phyloP scores from a whole-genome alignment of 108 stramenopile genomes.

The Thalassiosira profunda region DNA sequence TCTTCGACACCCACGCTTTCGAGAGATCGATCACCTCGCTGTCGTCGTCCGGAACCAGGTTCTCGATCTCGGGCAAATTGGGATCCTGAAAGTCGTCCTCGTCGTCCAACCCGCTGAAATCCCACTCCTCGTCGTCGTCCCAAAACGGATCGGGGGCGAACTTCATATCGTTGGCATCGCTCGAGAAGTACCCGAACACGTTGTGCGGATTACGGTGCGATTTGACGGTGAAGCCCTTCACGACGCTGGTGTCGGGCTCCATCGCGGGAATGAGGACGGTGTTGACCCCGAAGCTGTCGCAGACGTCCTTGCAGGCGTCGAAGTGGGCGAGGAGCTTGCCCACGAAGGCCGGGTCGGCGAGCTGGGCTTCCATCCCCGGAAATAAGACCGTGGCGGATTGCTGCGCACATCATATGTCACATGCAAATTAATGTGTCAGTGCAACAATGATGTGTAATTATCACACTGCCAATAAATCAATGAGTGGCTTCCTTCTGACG shows the following conservation, averaged over 20 bases:
- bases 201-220: slow-evolving; percentile 66
- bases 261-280: slow-evolving; percentile 71
- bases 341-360: slow-evolving; percentile 54
- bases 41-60: slow-evolving; percentile 74
- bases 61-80: slow-evolving; percentile 60
- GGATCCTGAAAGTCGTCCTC: slow-evolving; percentile 29
- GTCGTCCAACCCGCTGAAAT: slow-evolving; percentile 64
- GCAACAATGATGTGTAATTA: background rate
- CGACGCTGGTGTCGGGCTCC: slow-evolving; percentile 1
- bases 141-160: slow-evolving; percentile 90
- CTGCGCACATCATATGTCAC: no score
- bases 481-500: slow-evolving; percentile 1
- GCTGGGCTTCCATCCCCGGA: slow-evolving; percentile 66
- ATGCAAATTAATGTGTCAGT: no score
- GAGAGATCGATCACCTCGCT: slow-evolving; percentile 57
- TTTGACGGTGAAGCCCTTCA: slow-evolving; percentile 76
- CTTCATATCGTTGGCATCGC: slow-evolving; percentile 42
- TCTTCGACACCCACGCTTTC: slow-evolving; percentile 79
- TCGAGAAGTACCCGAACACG: slow-evolving; percentile 19
- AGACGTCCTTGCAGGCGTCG: slow-evolving; percentile 90
- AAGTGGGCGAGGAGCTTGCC: slow-evolving; percentile 76
- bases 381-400: slow-evolving; percentile 66
- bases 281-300: slow-evolving; percentile 80
- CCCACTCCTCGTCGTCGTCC: slow-evolving; percentile 88
- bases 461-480: background rate